Evolutionary conservation across 148 eudicot genomes (phyloP).

Genomic region (Euryodendron excelsum): DNA sequence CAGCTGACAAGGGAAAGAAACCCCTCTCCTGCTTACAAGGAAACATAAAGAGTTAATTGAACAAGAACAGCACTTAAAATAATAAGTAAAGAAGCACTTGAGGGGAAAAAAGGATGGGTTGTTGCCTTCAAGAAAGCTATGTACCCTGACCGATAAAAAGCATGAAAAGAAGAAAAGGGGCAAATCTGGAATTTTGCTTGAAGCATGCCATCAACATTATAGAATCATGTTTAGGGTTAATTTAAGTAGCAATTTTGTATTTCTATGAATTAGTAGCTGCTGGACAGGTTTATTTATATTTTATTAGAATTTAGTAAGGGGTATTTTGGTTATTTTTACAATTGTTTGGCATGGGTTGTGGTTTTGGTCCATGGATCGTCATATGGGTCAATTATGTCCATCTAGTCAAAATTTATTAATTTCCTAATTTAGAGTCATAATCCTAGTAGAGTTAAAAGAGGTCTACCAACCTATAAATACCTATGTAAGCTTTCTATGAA

Average conservation of each 20-base stretch:
- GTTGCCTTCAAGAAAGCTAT: constrained; percentile 2
- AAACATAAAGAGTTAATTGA: constrained; percentile 1
- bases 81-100: background rate
- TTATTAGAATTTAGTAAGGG: background rate
- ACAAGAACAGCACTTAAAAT: background rate
- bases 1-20: constrained; percentile 89
- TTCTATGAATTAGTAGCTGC: background rate
- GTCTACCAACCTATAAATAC: too few species aligned
- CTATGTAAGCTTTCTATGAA: too few species aligned
- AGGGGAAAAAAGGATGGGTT: background rate
- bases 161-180: background rate
- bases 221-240: background rate
- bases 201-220: background rate
- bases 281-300: background rate
- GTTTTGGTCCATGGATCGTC: too few species aligned
- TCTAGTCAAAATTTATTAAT: too few species aligned
- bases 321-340: background rate
- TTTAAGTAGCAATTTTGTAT: background rate
- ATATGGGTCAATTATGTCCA: too few species aligned
- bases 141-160: background rate
- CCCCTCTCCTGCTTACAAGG: constrained; percentile 73
- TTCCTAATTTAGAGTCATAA: too few species aligned
- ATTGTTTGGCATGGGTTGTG: background rate
- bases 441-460: too few species aligned
- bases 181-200: background rate